Evolutionary conservation across 768 basidiomycete species (phyloP).

Genomic region (Boletus vinaceobasis): DNA sequence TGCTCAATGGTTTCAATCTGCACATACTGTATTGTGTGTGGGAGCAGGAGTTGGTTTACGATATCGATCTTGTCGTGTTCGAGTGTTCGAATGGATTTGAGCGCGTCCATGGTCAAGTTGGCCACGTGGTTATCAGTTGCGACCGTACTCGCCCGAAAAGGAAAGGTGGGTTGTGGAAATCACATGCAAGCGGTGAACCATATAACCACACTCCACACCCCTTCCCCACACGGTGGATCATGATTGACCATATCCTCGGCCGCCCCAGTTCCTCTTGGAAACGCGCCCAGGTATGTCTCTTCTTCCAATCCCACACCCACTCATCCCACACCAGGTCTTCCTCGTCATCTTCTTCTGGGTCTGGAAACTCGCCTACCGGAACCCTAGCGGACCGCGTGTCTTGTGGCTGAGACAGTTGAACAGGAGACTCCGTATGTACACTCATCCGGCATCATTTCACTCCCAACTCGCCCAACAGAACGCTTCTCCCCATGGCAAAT

Average conservation of each 20-base stretch:
- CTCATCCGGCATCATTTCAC: neutral
- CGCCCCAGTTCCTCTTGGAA: slow-evolving; percentile 90
- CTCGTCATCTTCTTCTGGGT: slow-evolving; percentile 91
- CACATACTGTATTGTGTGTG: slow-evolving; percentile 68
- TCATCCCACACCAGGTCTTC: slow-evolving; percentile 58
- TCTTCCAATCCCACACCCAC: neutral
- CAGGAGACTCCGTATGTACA: slow-evolving; percentile 52
- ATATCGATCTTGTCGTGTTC: slow-evolving; percentile 68
- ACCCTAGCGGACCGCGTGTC: slow-evolving; percentile 61
- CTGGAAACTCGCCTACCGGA: slow-evolving; percentile 70
- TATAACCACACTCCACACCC: slow-evolving; percentile 7
- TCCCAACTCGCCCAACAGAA: slow-evolving; percentile 37
- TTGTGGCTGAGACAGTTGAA: slow-evolving; percentile 62
- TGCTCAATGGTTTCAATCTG: slow-evolving; percentile 70
- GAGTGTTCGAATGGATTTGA: slow-evolving; percentile 40
- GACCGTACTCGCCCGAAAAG: slow-evolving; percentile 15
- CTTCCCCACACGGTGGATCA: slow-evolving; percentile 31
- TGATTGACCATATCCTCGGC: slow-evolving; percentile 94
- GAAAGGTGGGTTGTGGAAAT: slow-evolving; percentile 19
- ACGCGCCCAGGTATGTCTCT: slow-evolving; percentile 61
- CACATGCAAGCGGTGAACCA: slow-evolving; percentile 30
- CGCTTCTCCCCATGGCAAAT: slow-evolving; percentile 97
- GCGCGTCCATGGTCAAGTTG: slow-evolving; percentile 14
- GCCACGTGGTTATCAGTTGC: neutral
- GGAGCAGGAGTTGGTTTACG: slow-evolving; percentile 85